These are phyloP conservation scores for Emericellopsis atlantica DNA, from an alignment of 2,329 filamentous ascomycete genomes.

Conservation along the genomic window DNA sequence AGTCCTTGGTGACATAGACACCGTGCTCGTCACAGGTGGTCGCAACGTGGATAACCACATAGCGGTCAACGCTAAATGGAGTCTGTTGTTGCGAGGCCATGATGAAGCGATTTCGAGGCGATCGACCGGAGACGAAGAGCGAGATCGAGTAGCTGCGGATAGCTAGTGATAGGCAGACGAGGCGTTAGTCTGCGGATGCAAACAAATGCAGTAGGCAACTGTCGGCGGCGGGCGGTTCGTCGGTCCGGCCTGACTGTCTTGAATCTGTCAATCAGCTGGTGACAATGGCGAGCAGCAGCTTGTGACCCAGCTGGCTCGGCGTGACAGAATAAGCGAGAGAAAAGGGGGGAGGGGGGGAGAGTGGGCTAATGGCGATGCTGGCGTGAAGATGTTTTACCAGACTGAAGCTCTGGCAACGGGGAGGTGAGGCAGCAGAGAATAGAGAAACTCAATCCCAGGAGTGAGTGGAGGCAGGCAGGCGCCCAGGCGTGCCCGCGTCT, in stretches of 20 bases:
- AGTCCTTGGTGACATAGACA: conserved; percentile 98
- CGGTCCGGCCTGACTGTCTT: no score
- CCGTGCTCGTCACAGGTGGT: conserved; percentile 99
- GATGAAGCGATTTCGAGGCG: conserved; percentile 1
- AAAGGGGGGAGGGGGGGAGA: not conserved
- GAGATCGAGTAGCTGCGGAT: no score
- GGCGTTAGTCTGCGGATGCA: no score
- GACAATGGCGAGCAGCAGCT: conserved; percentile 18
- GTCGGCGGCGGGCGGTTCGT: no score
- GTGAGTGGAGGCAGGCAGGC: no score
- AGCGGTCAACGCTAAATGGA: conserved; percentile 76
- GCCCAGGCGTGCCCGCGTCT: no score
- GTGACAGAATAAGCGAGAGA: conserved; percentile 1
- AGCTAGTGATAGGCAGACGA: no score
- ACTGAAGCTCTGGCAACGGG: not conserved
- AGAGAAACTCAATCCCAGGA: no score
- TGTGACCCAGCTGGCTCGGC: conserved; percentile 22
- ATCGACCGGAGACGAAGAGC: conserved; percentile 7
- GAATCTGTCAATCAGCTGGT: not conserved
- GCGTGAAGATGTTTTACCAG: not conserved
- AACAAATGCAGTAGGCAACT: no score
- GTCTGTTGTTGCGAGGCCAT: conserved; percentile 23
- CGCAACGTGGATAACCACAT: conserved; percentile 95
- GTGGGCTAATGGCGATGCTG: not conserved
- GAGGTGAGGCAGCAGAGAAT: no score